These are phyloP conservation scores for Strobilomyces echinocephalus DNA, from an alignment of 768 basidiomycete species.

Conservation along the genomic window DNA sequence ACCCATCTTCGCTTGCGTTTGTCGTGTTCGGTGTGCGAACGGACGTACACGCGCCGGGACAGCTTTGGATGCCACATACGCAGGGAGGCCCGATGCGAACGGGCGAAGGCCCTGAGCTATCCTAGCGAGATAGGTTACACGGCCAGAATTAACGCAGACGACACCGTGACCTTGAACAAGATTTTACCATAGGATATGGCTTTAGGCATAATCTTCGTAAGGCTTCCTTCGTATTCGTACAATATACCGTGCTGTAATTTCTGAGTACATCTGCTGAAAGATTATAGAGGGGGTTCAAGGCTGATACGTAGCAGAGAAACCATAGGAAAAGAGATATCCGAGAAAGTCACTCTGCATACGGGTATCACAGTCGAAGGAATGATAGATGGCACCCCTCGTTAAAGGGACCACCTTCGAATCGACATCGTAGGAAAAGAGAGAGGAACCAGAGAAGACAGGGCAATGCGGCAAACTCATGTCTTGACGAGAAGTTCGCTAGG, in stretches of 20 bases:
- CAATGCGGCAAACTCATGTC: neutral
- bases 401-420: neutral
- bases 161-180: slow-evolving; percentile 19
- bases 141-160: neutral
- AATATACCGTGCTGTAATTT: slow-evolving; percentile 20
- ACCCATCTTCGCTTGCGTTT: slow-evolving; percentile 15
- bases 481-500: neutral
- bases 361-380: slow-evolving; percentile 4
- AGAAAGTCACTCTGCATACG: slow-evolving; percentile 1
- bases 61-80: slow-evolving; percentile 11
- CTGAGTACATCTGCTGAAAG: neutral
- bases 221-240: slow-evolving; percentile 9
- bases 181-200: slow-evolving; percentile 1
- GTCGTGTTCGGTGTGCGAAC: slow-evolving; percentile 17
- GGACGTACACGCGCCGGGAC: slow-evolving; percentile 13
- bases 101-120: slow-evolving; percentile 2
- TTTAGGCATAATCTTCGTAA: neutral
- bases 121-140: slow-evolving; percentile 16
- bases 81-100: neutral
- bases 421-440: neutral
- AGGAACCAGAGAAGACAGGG: neutral
- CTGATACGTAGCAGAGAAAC: slow-evolving; percentile 7
- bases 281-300: neutral
- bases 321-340: neutral
- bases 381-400: slow-evolving; percentile 1